phyloP scores from a whole-genome alignment of 495 filamentous ascomycete species.

The Podospora appendiculata region DNA sequence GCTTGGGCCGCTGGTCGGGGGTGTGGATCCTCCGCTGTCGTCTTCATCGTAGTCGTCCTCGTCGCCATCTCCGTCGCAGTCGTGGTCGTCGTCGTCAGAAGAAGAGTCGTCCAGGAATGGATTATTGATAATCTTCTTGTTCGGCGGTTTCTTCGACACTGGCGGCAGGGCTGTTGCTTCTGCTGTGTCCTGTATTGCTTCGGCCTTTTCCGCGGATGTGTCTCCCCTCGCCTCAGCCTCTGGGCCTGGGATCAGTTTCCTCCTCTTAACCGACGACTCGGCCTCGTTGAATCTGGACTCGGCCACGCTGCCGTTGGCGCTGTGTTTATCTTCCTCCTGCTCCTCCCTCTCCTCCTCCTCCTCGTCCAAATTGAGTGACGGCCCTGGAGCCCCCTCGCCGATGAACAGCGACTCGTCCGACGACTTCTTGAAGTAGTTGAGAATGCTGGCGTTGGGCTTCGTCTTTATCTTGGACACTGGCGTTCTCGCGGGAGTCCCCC shows the following conservation, averaged over 20 bases:
- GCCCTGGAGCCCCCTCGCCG: not conserved
- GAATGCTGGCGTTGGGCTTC: constrained; percentile 60
- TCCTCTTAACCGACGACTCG: constrained; percentile 34
- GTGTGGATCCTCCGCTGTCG: not conserved
- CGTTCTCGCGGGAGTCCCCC: not conserved
- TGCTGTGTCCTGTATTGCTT: not conserved
- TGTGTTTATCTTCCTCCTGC: constrained; percentile 6
- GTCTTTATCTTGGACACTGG: constrained; percentile 18
- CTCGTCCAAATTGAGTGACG: not conserved
- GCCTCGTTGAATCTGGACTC: constrained; percentile 45
- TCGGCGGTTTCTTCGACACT: not conserved
- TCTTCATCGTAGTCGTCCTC: not conserved
- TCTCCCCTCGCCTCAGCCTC: too few relatives aligned
- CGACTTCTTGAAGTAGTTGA: constrained; percentile 76
- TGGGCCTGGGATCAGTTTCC: constrained; percentile 21
- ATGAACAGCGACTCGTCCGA: constrained; percentile 36
- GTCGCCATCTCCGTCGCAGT: not conserved
- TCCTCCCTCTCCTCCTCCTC: constrained; percentile 7
- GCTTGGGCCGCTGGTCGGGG: not conserved
- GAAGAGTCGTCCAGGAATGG: constrained; percentile 26
- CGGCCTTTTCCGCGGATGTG: too few relatives aligned
- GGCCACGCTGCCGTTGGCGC: constrained; percentile 31
- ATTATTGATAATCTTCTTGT: constrained; percentile 11
- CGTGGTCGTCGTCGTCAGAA: too few relatives aligned
- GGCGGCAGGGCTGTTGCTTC: not conserved